Evolutionary conservation across 1,284 basidiomycete species (phyloP).

Genomic region (Boletus nobilissimus): DNA sequence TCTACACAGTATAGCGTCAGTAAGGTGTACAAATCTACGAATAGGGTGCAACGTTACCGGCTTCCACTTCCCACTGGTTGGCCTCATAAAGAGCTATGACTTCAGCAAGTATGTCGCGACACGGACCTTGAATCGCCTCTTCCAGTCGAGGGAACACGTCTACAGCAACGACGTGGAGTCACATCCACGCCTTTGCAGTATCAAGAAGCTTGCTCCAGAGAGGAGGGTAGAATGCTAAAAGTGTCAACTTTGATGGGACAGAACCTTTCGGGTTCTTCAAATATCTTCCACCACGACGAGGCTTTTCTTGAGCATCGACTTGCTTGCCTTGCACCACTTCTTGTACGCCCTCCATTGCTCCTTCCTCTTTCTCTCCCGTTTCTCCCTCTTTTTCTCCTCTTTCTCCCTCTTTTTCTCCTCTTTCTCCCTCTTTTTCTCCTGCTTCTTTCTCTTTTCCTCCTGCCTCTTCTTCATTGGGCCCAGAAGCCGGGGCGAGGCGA

Average conservation of each 20-base stretch:
- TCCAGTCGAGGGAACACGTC: background rate
- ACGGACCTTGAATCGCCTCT: background rate
- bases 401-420: too few relatives aligned
- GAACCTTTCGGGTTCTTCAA: constrained; percentile 3
- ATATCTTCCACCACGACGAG: background rate
- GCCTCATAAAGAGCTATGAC: background rate
- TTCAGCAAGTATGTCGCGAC: background rate
- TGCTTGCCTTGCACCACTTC: too few relatives aligned
- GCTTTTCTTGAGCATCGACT: too few relatives aligned
- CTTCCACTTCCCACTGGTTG: constrained; percentile 5
- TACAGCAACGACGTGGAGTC: background rate
- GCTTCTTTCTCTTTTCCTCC: too few relatives aligned
- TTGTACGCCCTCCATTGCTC: too few relatives aligned
- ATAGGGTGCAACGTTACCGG: background rate
- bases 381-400: too few relatives aligned
- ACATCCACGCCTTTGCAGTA: constrained; percentile 2
- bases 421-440: too few relatives aligned
- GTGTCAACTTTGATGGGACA: background rate
- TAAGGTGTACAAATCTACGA: too few relatives aligned
- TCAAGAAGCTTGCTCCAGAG: constrained; percentile 17
- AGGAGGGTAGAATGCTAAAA: constrained; percentile 2
- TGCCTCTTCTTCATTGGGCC: too few relatives aligned
- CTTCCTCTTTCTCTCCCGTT: too few relatives aligned
- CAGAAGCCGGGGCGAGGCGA: too few relatives aligned
- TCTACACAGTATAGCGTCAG: too few relatives aligned